Base-by-base conservation (phyloP, 1,284 basidiomycete species). In the Lentinus polychrous region DNA sequence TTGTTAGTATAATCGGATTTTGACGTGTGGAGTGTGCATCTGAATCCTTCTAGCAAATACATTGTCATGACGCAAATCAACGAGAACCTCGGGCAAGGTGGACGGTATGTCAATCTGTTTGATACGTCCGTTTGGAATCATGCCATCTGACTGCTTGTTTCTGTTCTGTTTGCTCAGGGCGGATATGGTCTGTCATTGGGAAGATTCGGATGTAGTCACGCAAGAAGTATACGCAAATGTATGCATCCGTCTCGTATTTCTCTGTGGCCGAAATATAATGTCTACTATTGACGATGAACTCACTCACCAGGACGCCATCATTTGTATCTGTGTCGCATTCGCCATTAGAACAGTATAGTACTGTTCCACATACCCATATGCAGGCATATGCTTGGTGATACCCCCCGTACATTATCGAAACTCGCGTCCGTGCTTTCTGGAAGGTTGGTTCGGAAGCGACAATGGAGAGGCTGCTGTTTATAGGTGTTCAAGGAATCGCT, bases 61-160 rank as follows among this genome's bases (percentile, higher is more conserved):
- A 79, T 90, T 50, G 87, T 91, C 38, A 69, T 88, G 46, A 87
- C 86, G 36, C 86, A 89, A 60, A 82, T 88, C 53, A 86, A 80
- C 62, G 85, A 89, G 70, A 90, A 90, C 59, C 67, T 78, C 49
- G 84, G 84, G 4, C 87, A 91, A 64, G 87, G 86, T 49, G 85
- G 84, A 58, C 77, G 86, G 86, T 88, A 57, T 63, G 77, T 57
- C 36, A 43, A 46, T 48, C 14, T 15, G 41, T 55, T 32, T 41
- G 47, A 52, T 47, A 40, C 39, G 39, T 35, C 20, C 24, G 35
- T 41, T n/a, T 40, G 20, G 32, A 46, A n/a, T 20, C 20, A 49
- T 51, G 18, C n/a, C 15, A 33, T 6, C 49, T 57, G 50, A 57
- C 39, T 40, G 48, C 10, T 15, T 43, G 14, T 14, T 40, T 34